phyloP scores from a whole-genome alignment of 306 rosid genomes.

The Quercus glauca region DNA sequence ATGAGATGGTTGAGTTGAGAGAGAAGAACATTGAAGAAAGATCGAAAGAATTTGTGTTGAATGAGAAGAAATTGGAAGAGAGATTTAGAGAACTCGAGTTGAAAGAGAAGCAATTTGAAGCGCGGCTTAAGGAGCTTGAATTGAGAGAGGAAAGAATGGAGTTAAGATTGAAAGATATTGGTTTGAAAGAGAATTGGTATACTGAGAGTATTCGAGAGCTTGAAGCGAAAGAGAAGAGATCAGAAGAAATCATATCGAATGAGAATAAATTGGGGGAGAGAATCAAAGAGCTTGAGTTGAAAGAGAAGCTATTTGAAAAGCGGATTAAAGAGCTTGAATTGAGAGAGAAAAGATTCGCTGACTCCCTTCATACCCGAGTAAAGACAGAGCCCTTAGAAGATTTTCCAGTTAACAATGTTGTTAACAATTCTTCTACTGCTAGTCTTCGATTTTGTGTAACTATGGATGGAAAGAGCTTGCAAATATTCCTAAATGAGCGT shows the following conservation, averaged over 20 bases:
- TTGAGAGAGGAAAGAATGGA: no score
- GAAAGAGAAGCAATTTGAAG: not conserved
- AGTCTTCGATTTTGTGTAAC: no score
- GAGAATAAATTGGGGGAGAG: no score
- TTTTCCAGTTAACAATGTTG: no score
- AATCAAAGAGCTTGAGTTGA: no score
- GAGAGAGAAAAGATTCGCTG: slow-evolving; percentile 3
- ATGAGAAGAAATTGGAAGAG: not conserved
- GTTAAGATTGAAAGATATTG: no score
- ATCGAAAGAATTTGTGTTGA: slow-evolving; percentile 4
- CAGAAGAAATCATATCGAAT: not conserved
- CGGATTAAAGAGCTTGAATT: not conserved
- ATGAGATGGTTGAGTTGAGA: not conserved
- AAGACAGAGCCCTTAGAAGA: no score
- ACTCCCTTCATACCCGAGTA: not conserved
- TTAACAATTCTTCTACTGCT: no score
- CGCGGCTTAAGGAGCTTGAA: not conserved
- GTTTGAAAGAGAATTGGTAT: no score
- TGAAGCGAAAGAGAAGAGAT: not conserved
- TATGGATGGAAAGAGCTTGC: slow-evolving; percentile 27
- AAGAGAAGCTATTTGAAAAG: no score
- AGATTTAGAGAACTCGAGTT: no score
- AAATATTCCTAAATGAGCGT: slow-evolving; percentile 27
- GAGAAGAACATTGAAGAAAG: slow-evolving; percentile 15
- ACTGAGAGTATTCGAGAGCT: no score